Conservation (phyloP, 352 stramenopile species). For the Phytophthora rubi region DNA sequence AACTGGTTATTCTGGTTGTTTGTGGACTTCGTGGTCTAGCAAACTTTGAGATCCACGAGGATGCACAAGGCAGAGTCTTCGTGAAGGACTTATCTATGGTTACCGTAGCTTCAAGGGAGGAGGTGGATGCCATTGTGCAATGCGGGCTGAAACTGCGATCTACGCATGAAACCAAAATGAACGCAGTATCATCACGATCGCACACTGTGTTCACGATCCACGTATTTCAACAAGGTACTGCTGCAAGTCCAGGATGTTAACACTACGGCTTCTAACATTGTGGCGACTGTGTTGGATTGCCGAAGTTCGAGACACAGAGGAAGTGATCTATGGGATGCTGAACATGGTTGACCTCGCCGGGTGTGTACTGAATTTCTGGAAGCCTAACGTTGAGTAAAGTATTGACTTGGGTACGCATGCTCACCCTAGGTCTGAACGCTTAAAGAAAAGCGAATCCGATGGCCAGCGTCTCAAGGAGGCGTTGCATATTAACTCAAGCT, state of each 20-base stretch:
- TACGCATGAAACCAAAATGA: conserved; percentile 94
- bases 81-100: conserved; percentile 94
- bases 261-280: neutral
- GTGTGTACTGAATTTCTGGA: conserved; percentile 15
- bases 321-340: conserved; percentile 87
- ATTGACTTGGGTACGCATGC: neutral
- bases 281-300: neutral
- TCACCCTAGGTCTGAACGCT: conserved; percentile 64
- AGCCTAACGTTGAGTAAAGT: neutral
- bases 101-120: conserved; percentile 85
- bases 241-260: neutral
- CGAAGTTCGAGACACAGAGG: conserved; percentile 63
- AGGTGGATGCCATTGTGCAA: conserved; percentile 87
- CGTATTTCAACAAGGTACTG: conserved; percentile 80
- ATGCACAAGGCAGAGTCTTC: conserved; percentile 92
- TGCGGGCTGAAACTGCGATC: conserved; percentile 87
- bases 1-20: conserved; percentile 1
- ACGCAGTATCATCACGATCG: conserved; percentile 88
- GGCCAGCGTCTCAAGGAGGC: conserved; percentile 86
- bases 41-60: conserved; percentile 94
- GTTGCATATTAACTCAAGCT: conserved; percentile 87
- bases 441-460: conserved; percentile 90
- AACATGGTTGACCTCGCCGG: conserved; percentile 88
- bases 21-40: conserved; percentile 32
- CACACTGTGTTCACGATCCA: conserved; percentile 91